Evolutionary conservation across 108 stramenopile genomes (phyloP).

Genomic region (Schizochytrium sp.): DNA sequence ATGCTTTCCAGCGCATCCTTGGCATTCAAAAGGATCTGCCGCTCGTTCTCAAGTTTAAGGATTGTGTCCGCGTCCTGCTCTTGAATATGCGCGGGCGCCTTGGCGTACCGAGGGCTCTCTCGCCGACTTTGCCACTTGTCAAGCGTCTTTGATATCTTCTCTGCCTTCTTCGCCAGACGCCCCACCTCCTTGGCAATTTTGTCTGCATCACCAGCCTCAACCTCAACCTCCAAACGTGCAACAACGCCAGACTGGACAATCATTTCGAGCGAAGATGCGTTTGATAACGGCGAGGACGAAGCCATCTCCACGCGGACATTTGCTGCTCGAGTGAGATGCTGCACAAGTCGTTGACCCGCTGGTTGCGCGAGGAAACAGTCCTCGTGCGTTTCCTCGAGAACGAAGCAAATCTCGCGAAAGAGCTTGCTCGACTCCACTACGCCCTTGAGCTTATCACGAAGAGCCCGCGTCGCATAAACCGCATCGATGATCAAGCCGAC

Average conservation of each 20-base stretch:
- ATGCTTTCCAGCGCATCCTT: too few relatives aligned
- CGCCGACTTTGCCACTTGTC: conserved; percentile 22
- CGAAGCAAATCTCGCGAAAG: not conserved
- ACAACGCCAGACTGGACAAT: conserved; percentile 37
- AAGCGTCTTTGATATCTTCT: conserved; percentile 36
- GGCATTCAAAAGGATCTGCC: too few relatives aligned
- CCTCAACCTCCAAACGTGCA: conserved; percentile 33
- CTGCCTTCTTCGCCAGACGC: conserved; percentile 37
- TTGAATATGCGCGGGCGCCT: not conserved
- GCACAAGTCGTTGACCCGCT: conserved; percentile 26
- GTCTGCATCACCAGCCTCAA: conserved; percentile 22
- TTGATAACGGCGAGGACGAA: not conserved
- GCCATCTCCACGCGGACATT: not conserved
- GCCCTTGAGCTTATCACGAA: not conserved
- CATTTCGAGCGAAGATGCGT: not conserved
- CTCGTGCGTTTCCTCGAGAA: not conserved
- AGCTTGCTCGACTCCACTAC: not conserved
- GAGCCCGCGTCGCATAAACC: not conserved
- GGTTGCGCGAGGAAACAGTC: not conserved
- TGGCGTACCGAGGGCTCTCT: not conserved
- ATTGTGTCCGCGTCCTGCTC: not conserved
- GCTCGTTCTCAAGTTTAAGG: not conserved
- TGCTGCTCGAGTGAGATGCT: conserved; percentile 21
- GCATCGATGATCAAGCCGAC: not conserved
- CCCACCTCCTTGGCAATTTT: conserved; percentile 40